Base-by-base conservation (phyloP, 352 stramenopile species). In the Globisporangium emineosum region DNA sequence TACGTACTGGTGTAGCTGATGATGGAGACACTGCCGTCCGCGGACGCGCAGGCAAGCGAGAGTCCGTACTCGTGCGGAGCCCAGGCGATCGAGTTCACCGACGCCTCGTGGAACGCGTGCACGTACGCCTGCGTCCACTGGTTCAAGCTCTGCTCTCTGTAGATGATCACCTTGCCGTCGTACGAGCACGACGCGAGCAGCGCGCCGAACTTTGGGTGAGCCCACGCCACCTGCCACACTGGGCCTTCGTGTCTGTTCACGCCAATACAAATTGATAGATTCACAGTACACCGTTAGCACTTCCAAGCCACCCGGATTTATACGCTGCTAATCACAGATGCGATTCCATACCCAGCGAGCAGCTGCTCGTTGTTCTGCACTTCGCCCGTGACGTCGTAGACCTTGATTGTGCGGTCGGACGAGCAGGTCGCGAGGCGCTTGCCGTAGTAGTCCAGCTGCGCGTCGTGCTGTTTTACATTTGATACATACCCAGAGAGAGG, bases 401-500 rank as follows among this genome's bases (percentile, higher is more conserved):
- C 91, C 69, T 99, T 98, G 64, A 99, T 91, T 17, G 96, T 99
- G 49, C 96, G 89, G 76, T 99, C 97, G 6, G 95, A 99, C 40
- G 96, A 99, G 70, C 91, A 98, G 4, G 98, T 99, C 52, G 98
- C 98, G 32, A 99, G 83, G 60, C 98, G 97, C 76, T 98, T 99
- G 68, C 95, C 96, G 77, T 99, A 99, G 82, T 99, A 99, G 81
- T 99, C 97, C 62, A 99, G 80, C 73, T 99, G 96, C 56, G 96
- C 95, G 75, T 99, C 98, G 77, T 99, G 97, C 76, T 97, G 67
- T 51, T 23, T 10, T 29, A 6, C 17, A 23, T 47, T 25, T 25
- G 23, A 23, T 9, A 60, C 12, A 57, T 10, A 75, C 2, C 29
- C n/a, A 30, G 23, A 94, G 65, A 50, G 3, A 58, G 1, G 50